Evolutionary conservation across 2,329 filamentous ascomycete species (phyloP), one percentile per base, ranked within the genome.

Genomic region (Zarea fungicola): DNA sequence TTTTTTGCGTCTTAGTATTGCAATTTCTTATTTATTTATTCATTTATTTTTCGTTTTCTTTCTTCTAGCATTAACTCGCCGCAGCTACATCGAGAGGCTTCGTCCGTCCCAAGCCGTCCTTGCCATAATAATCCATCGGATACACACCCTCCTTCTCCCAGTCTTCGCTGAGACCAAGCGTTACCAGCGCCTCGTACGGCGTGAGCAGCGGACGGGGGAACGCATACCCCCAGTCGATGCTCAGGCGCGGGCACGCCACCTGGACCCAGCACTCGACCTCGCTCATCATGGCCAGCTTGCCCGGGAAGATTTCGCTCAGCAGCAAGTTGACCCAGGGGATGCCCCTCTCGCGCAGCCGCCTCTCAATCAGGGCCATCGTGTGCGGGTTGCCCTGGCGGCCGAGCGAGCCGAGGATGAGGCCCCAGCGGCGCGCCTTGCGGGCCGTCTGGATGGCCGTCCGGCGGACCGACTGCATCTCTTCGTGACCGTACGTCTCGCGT

Each of bases 231-330:
- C 93, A 99, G 69, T 99, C 93, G 57, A 99, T 99, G 66, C 92
- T 97, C 64, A 99, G 64, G 42, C 93, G 75, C n/a, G 93, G 93
- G 68, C 93, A 99, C 5, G 93, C 93, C 43, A 99, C 90, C 69
- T 99, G 93, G 32, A 99, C 92, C 93, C 93, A 99, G 59, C 90
- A 95, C 63, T 96, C 92, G 3, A 99, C 88, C 61, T 97, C 92
- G 25, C 72, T 70, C 89, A 99, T 96, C 74, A 93, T 83, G 0
- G 89, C 90, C 56, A 99, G 70, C 71, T 97, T 99, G 0, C 89
- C 91, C 0, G 95, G 93, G 65, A 97, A 96, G 48, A 99, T 97
- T 72, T 99, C 93, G 54, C 87, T 93, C 4, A 99, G 77, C 9
- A 97, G 72, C 1, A 99, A 65, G 56, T 95, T 92, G 34, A 99